phyloP scores from a whole-genome alignment of 176 grass and related monocot genomes.

The Juncus effusus region DNA sequence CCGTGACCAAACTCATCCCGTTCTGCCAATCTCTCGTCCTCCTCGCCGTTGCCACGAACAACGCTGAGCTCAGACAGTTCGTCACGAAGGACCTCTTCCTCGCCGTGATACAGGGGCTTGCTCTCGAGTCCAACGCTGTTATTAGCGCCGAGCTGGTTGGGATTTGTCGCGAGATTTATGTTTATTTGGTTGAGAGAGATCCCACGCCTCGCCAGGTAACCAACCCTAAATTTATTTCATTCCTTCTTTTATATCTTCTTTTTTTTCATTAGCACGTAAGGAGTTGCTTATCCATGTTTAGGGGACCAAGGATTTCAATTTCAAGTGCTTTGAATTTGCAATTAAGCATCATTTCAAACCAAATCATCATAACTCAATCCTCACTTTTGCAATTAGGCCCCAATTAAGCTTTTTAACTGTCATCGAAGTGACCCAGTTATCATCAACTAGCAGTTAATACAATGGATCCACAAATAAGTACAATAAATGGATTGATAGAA shows the following conservation, averaged over 20 bases:
- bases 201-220: slow-evolving; percentile 77
- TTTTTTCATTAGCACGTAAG: neutral
- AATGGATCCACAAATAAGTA: no score
- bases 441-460: no score
- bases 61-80: slow-evolving; percentile 72
- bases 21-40: slow-evolving; percentile 83
- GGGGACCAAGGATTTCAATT: no score
- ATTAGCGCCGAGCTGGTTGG: slow-evolving; percentile 84
- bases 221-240: neutral
- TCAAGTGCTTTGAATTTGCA: no score
- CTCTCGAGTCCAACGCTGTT: slow-evolving; percentile 77
- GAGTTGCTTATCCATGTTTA: neutral
- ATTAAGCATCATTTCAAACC: neutral
- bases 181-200: slow-evolving; percentile 78
- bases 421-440: no score
- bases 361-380: slow-evolving; percentile 1
- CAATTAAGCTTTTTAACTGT: no score
- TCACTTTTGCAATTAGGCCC: neutral
- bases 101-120: slow-evolving; percentile 74
- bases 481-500: no score
- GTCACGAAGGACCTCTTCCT: slow-evolving; percentile 89
- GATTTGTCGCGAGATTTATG: slow-evolving; percentile 98
- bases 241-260: neutral
- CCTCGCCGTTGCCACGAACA: slow-evolving; percentile 66
- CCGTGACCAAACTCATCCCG: slow-evolving; percentile 64